Conservation (phyloP, 2,329 filamentous ascomycete genomes). For the Pestalotiopsis sp. region DNA sequence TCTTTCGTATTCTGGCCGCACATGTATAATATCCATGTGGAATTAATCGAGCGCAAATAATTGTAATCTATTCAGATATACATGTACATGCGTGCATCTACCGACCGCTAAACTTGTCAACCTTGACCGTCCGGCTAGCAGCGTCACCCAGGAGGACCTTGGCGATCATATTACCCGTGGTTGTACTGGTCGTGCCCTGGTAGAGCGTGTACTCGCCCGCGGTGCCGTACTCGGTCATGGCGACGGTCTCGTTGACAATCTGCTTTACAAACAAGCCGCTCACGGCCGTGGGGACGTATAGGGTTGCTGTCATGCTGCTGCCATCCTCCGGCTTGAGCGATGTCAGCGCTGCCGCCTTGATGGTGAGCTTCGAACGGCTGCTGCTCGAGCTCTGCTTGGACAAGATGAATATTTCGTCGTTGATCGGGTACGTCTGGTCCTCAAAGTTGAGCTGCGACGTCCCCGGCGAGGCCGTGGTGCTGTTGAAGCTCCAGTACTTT, state of each 20-base stretch:
- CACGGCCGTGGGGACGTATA: not conserved
- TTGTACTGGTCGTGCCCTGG: not conserved
- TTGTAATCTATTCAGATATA: too few relatives aligned
- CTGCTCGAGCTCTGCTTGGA: conserved; percentile 1
- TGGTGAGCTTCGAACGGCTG: not conserved
- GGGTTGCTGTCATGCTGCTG: not conserved
- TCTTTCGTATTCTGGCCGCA: too few relatives aligned
- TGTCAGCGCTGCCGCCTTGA: not conserved
- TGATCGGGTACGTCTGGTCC: conserved; percentile 1
- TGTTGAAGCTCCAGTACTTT: not conserved
- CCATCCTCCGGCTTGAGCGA: not conserved
- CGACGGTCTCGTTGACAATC: not conserved
- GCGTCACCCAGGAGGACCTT: not conserved
- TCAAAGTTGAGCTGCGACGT: not conserved
- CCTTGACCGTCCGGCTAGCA: not conserved
- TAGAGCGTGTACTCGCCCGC: not conserved
- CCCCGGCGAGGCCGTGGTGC: not conserved
- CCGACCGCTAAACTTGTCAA: not conserved
- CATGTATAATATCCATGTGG: too few relatives aligned
- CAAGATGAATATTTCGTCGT: not conserved
- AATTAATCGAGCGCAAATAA: not conserved
- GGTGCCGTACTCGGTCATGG: not conserved
- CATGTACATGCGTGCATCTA: not conserved
- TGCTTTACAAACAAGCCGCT: not conserved
- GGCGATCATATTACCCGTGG: not conserved